phyloP scores from a whole-genome alignment of 495 filamentous ascomycete species.

The Xylaria castorea region DNA sequence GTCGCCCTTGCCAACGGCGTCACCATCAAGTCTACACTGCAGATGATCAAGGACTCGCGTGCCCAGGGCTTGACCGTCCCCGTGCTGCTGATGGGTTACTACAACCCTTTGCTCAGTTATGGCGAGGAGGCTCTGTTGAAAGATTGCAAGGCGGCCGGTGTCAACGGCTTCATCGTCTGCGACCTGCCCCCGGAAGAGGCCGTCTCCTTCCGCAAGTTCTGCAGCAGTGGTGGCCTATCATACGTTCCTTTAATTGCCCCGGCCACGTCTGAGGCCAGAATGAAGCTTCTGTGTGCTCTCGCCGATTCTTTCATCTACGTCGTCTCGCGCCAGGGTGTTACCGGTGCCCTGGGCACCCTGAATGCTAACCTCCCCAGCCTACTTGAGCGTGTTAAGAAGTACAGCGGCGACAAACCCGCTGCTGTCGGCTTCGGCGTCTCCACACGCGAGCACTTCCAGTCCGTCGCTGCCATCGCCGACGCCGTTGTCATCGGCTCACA shows the following conservation, averaged over 20 bases:
- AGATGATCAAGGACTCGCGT: slow-evolving; percentile 80
- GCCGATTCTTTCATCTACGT: slow-evolving; percentile 99
- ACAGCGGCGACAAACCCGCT: slow-evolving; percentile 86
- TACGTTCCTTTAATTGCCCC: slow-evolving; percentile 97
- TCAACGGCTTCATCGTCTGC: slow-evolving; percentile 97
- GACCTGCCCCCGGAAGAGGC: slow-evolving; percentile 98
- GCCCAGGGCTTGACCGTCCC: slow-evolving; percentile 77
- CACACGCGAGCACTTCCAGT: slow-evolving; percentile 91
- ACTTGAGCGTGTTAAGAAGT: slow-evolving; percentile 84
- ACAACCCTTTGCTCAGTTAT: slow-evolving; percentile 92
- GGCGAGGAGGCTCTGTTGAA: slow-evolving; percentile 87
- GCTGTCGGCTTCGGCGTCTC: slow-evolving; percentile 96
- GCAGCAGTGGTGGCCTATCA: slow-evolving; percentile 79
- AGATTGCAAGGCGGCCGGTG: slow-evolving; percentile 84
- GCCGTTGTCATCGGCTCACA: slow-evolving; percentile 98
- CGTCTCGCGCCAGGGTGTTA: slow-evolving; percentile 96
- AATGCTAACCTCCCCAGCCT: slow-evolving; percentile 81
- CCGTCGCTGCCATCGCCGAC: slow-evolving; percentile 82
- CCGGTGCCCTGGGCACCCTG: slow-evolving; percentile 83
- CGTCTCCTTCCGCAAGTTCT: slow-evolving; percentile 85
- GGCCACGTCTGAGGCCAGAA: slow-evolving; percentile 86
- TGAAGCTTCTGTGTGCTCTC: slow-evolving; percentile 95
- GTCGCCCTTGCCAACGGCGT: slow-evolving; percentile 88
- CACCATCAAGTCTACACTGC: slow-evolving; percentile 74
- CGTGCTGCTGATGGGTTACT: slow-evolving; percentile 97